Conservation (phyloP, 805 yeast genomes). For the Starmera quercuum region DNA sequence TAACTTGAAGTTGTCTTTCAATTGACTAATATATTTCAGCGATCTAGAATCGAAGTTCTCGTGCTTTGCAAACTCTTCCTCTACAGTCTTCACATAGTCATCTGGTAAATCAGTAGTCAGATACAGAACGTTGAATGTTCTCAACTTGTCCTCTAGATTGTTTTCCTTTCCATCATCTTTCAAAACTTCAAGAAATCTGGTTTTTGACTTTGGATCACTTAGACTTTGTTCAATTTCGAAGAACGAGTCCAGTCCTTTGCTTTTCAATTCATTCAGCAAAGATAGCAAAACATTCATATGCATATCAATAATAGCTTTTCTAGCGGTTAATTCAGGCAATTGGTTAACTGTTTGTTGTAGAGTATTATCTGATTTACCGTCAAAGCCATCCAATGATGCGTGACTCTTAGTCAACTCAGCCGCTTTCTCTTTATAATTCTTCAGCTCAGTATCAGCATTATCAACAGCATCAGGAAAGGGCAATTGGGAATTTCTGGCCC, state of each 20-base stretch:
- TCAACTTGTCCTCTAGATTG: conserved; percentile 73
- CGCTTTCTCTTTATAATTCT: conserved; percentile 79
- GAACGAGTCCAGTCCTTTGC: conserved; percentile 81
- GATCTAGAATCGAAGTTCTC: conserved; percentile 58
- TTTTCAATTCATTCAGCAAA: conserved; percentile 72
- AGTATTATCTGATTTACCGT: conserved; percentile 50
- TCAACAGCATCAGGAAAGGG: conserved; percentile 99
- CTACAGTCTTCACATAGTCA: conserved; percentile 53
- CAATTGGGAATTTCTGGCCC: conserved; percentile 74
- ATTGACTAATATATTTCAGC: conserved; percentile 66
- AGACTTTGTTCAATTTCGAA: conserved; percentile 91
- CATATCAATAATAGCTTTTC: conserved; percentile 85
- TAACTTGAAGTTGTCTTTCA: conserved; percentile 68
- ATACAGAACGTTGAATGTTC: conserved; percentile 80
- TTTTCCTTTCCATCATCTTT: conserved; percentile 40
- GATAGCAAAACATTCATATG: conserved; percentile 94
- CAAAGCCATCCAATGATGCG: conserved; percentile 44
- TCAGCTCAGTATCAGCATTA: conserved; percentile 79
- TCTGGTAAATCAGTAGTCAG: conserved; percentile 43
- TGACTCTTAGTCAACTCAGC: conserved; percentile 59
- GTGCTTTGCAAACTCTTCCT: conserved; percentile 44
- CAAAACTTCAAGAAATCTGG: conserved; percentile 53
- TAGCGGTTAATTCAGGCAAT: conserved; percentile 84
- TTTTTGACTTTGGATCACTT: conserved; percentile 44
- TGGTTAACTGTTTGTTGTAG: conserved; percentile 80